Conservation (phyloP, 2,329 filamentous ascomycete genomes). For the Catunica adiposa region DNA sequence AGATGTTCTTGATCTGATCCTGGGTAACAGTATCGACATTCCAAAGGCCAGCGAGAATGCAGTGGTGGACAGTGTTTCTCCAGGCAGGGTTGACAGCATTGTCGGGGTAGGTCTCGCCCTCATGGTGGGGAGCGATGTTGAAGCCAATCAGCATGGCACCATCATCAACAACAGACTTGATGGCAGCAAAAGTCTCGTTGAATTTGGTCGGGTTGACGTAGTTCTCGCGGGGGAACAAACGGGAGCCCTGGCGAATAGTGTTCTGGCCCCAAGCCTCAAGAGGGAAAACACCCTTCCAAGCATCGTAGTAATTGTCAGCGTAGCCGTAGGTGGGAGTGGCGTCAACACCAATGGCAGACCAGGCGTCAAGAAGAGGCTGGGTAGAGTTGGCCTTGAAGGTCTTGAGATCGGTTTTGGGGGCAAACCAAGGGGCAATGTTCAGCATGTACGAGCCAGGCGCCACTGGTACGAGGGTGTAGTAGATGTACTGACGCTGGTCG, state of each 20-base stretch:
- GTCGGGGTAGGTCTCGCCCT: conserved; percentile 19
- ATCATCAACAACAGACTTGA: conserved; percentile 22
- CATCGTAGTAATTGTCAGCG: conserved; percentile 19
- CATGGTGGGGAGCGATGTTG: conserved; percentile 19
- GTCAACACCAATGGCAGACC: conserved; percentile 24
- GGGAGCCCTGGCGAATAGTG: conserved; percentile 18
- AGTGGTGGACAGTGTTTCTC: conserved; percentile 23
- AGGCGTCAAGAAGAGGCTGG: conserved; percentile 21
- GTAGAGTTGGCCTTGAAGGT: conserved; percentile 21
- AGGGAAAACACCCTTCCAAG: conserved; percentile 19
- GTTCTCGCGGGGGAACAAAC: conserved; percentile 20
- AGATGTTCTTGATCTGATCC: conserved; percentile 9
- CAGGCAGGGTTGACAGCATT: conserved; percentile 29
- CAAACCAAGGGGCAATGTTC: conserved; percentile 20
- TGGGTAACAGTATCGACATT: not conserved
- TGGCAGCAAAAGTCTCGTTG: conserved; percentile 18
- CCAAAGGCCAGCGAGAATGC: conserved; percentile 19
- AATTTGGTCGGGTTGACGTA: conserved; percentile 18
- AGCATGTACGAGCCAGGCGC: conserved; percentile 20
- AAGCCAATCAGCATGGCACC: conserved; percentile 23
- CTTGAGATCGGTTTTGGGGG: conserved; percentile 17
- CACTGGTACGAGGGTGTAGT: conserved; percentile 17
- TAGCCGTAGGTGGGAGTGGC: conserved; percentile 17
- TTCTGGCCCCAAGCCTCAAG: conserved; percentile 13
- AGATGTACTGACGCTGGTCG: conserved; percentile 15